Base-by-base conservation (phyloP, 2,329 filamentous ascomycete genomes). In the Monosporascus sp. region DNA sequence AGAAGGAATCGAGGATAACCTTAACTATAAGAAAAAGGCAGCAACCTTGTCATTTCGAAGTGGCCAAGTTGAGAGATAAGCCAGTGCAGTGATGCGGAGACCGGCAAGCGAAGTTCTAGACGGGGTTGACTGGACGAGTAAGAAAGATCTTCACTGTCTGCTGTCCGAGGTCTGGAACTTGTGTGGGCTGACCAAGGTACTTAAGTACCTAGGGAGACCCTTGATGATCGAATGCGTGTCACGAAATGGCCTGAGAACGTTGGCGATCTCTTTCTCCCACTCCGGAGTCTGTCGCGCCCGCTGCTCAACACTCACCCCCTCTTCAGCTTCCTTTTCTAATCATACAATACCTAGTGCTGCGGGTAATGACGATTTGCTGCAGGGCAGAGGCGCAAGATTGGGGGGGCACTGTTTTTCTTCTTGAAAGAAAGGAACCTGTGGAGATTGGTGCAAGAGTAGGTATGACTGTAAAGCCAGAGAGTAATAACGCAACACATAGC, bases 161-260 rank as follows among this genome's bases (percentile, higher is more conserved):
- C 31, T 34, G 31, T 31, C 27, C 45, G 45, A 51, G 56, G 53
- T 57, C 54, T 56, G 56, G 56, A 59, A 57, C 57, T 52, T 47
- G 52, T 45, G 49, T 47, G 53, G 31, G 48, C 46, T 41, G 54
- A 44, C 44, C 49, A 47, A 54, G 36, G 36, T 48, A 45, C 55
- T 55, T 54, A 60, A 51, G 48, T 42, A 51, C 57, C 56, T 49
- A 31, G 51, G 57, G 47, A 58, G 53, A 50, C 39, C 46, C 49
- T 54, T 53, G 53, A 49, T 46, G 51, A 53, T 64, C 52, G 17
- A 57, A 18, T 46, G 42, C 24, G n/a, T 9, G 24, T 9, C 22
- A 46, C 24, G 25, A 27, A 31, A 15, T 25, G 42, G 42, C 42
- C 15, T 27, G 42, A 27, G 42, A 27, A n/a, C 11, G 42, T 17